Evolutionary conservation across 345 rosid species (phyloP), one percentile per base, ranked within the genome.

Genomic region (Hirschfeldia incana): DNA sequence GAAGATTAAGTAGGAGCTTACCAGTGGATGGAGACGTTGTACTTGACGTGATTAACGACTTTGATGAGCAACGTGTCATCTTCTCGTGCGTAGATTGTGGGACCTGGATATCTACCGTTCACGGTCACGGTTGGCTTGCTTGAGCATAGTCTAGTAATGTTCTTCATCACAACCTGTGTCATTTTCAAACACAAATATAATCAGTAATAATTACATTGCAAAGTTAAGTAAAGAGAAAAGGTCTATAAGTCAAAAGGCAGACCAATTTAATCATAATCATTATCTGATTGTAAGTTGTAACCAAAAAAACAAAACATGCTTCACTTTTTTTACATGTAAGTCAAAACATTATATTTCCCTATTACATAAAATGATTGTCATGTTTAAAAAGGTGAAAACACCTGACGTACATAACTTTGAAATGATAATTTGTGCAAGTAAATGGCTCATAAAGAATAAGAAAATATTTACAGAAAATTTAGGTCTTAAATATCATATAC

Each of bases 1-100:
- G 60, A 66, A 42, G 68, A 30, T 58, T 71, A 16, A 28, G 53
- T 36, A 61, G 15, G n/a, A 72, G 59, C 85, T 85, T 30, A 92
- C 98, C 99, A 93, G 82, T 95, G 99, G 69, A 91, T 79, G 16
- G 96, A 82, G 67, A 94, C 72, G 57, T 94, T 94, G 87, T 93
- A 91, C 72, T 90, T 89, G 83, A 94, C 98, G 36, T 85, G 87
- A 85, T 94, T 94, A 58, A 76, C 85, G 15, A 93, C 99, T 79
- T 78, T 94, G 36, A 94, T 90, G 26, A 90, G 92, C 70, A 91
- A 87, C 0, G 87, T 91, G 83, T 94, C 98, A 26, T 80, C 98
- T 84, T 94, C 99, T 76, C 98, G 81, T 8, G 96, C 98, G 49
- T 90, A 88, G 49, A 92, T 80, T 49, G 98, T 92, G 10, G 96